Percentiles rank a stretch among this genome's conserved stretches.
phyloP scores from a whole-genome alignment of 164 flowering plant species.

The Magnolia changhungtana region DNA sequence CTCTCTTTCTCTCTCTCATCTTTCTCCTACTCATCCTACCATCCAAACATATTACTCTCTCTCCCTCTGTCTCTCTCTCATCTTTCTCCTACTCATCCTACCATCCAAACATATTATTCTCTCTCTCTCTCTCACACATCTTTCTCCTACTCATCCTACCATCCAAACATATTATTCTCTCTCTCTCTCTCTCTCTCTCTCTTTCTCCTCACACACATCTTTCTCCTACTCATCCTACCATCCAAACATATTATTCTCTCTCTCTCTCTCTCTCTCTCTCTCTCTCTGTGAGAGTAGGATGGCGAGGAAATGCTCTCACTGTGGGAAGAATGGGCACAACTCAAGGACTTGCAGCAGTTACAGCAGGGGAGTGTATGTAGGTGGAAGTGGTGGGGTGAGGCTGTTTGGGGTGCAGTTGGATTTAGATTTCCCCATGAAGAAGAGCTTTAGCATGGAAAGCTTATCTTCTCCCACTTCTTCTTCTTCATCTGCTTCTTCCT shows the following conservation, averaged over 20 bases:
- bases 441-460: constrained; percentile 66
- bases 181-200: constrained; percentile 1
- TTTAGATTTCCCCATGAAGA: constrained; percentile 40
- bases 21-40: too few relatives aligned
- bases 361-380: constrained; percentile 7
- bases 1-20: neutral
- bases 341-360: constrained; percentile 60
- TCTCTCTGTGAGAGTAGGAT: constrained; percentile 23
- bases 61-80: neutral
- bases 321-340: constrained; percentile 82
- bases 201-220: neutral
- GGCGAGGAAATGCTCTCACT: constrained; percentile 85
- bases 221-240: too few relatives aligned
- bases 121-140: neutral
- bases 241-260: neutral
- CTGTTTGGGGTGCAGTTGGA: constrained; percentile 81
- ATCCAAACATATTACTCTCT: neutral
- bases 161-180: neutral
- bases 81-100: neutral
- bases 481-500: constrained; percentile 31
- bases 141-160: neutral
- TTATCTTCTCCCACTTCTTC: constrained; percentile 23
- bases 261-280: constrained; percentile 2
- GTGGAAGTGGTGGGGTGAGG: constrained; percentile 33
- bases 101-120: neutral